Conservation (phyloP, 2,329 filamentous ascomycete genomes). For the Penicillium thymicola region DNA sequence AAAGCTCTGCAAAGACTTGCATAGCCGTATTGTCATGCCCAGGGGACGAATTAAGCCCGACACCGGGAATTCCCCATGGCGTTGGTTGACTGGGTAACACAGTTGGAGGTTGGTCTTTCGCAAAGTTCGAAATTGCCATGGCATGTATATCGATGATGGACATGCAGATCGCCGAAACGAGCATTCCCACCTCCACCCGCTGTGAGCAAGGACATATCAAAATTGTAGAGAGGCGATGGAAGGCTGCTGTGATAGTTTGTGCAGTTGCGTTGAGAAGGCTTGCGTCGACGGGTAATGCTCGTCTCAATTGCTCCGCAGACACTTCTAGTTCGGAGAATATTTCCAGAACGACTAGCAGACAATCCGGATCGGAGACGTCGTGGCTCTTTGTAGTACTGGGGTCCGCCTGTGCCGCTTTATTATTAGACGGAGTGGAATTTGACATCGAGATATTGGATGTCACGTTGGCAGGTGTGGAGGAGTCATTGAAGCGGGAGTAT, state of each 20-base stretch:
- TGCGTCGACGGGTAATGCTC: not conserved
- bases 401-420: not conserved
- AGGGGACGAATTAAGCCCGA: not conserved
- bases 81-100: not conserved
- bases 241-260: not conserved
- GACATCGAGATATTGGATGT: not conserved
- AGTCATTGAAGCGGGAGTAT: not conserved
- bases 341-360: not conserved
- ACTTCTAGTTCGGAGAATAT: constrained; percentile 1
- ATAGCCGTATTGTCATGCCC: not conserved
- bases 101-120: not conserved
- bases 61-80: not conserved
- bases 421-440: not conserved
- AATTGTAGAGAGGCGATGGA: constrained; percentile 8
- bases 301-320: not conserved
- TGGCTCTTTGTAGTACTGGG: not conserved
- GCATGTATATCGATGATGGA: constrained; percentile 6
- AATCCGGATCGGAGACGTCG: not conserved
- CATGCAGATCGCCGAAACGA: constrained; percentile 10
- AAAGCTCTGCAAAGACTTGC: constrained; percentile 7
- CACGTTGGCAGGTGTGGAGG: not conserved
- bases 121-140: not conserved
- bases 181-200: constrained; percentile 5
- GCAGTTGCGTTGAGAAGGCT: not conserved
- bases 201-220: constrained; percentile 11